These are phyloP conservation scores for Ricinus communis DNA, from an alignment of 345 rosid genomes.

Conservation along the genomic window DNA sequence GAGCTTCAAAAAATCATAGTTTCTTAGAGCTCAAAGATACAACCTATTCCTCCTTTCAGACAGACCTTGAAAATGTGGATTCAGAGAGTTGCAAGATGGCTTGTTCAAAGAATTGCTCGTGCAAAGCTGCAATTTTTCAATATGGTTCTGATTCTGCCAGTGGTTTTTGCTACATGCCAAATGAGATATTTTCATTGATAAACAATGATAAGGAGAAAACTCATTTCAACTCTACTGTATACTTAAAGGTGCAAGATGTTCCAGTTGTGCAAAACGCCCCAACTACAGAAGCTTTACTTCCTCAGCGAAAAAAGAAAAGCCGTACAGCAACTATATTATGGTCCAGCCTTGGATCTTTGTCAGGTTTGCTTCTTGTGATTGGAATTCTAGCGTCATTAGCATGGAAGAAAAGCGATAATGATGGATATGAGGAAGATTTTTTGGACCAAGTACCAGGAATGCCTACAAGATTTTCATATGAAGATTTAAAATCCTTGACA, in stretches of 20 bases:
- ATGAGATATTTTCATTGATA: conserved; percentile 10
- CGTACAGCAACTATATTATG: background rate
- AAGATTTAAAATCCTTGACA: conserved; percentile 14
- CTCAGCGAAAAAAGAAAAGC: background rate
- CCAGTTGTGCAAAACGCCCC: background rate
- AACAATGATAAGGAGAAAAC: conserved; percentile 9
- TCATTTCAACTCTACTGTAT: conserved; percentile 7
- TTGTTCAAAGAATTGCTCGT: conserved; percentile 35
- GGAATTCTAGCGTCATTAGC: background rate
- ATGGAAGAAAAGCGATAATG: background rate
- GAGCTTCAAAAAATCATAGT: conserved; percentile 16
- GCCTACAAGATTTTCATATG: conserved; percentile 20
- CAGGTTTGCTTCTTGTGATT: background rate
- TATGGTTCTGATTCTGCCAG: background rate
- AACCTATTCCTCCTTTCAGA: background rate
- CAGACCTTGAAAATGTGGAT: background rate
- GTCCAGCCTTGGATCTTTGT: conserved; percentile 3
- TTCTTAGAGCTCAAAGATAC: conserved; percentile 24
- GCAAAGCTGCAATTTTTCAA: conserved; percentile 35
- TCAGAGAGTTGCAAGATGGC: conserved; percentile 13
- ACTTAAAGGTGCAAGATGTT: conserved; percentile 7
- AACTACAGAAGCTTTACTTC: background rate
- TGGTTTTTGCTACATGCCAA: conserved; percentile 10
- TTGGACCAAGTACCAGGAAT: conserved; percentile 23
- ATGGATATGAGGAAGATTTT: conserved; percentile 17